Conservation (phyloP, 2,329 filamentous ascomycete species). For the Nigrospora oryzae region DNA sequence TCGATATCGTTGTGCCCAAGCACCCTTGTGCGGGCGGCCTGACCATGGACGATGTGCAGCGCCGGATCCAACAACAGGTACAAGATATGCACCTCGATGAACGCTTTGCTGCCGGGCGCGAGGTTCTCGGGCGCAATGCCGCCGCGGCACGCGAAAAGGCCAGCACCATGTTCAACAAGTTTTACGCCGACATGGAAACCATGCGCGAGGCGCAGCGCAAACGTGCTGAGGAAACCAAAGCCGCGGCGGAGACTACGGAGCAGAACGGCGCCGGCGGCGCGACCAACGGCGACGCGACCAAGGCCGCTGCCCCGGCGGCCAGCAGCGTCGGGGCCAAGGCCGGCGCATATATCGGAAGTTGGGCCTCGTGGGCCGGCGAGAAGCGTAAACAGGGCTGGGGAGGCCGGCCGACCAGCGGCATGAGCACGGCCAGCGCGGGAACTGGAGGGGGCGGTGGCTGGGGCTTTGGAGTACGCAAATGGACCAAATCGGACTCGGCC, state of each 20-base stretch:
- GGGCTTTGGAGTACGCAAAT: constrained; percentile 22
- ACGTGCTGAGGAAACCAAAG: constrained; percentile 46
- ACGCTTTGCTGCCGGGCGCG: constrained; percentile 71
- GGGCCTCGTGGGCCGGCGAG: constrained; percentile 65
- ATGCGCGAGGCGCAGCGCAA: constrained; percentile 67
- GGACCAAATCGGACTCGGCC: constrained; percentile 18
- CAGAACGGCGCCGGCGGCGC: constrained; percentile 14
- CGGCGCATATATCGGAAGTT: constrained; percentile 58
- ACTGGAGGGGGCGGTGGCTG: constrained; percentile 15
- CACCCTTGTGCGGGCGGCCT: constrained; percentile 91
- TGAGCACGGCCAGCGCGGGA: constrained; percentile 12
- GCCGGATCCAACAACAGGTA: constrained; percentile 82
- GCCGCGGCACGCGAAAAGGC: constrained; percentile 83
- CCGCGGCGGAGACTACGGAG: constrained; percentile 10
- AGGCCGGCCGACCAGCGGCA: constrained; percentile 28
- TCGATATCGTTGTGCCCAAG: constrained; percentile 86
- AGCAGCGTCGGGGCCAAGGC: constrained; percentile 47
- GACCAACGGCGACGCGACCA: constrained; percentile 25
- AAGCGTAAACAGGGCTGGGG: constrained; percentile 53
- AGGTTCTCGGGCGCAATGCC: constrained; percentile 83
- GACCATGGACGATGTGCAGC: constrained; percentile 88
- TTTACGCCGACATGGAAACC: constrained; percentile 85
- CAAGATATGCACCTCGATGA: constrained; percentile 92
- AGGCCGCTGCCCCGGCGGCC: constrained; percentile 32
- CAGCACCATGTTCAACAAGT: constrained; percentile 73